A percentile compares a stretch with the other conserved stretches of the same genome.
Evolutionary conservation across 2,329 filamentous ascomycete species (phyloP).

Genomic region (Ophiostoma quercus): DNA sequence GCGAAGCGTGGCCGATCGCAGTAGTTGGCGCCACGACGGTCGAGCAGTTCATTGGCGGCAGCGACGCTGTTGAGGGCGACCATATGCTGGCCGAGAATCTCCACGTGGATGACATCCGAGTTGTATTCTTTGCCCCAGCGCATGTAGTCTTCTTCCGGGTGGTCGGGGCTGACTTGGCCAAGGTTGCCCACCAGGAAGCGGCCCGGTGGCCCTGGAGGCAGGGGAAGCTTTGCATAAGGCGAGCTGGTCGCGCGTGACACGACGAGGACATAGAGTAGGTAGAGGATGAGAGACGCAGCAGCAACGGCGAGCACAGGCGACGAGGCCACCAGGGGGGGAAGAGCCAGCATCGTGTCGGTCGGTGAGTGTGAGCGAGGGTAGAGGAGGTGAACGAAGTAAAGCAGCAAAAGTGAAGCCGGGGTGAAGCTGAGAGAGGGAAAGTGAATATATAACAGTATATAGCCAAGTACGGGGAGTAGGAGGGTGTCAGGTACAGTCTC

Average conservation of each 20-base stretch:
- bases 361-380: neutral
- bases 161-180: conserved; percentile 86
- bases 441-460: neutral
- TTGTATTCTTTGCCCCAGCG: conserved; percentile 26
- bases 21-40: conserved; percentile 39
- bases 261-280: conserved; percentile 11
- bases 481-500: neutral
- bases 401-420: neutral
- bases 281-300: conserved; percentile 15
- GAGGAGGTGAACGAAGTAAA: neutral
- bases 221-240: conserved; percentile 14
- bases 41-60: conserved; percentile 39
- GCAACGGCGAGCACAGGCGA: conserved; percentile 13
- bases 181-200: conserved; percentile 75
- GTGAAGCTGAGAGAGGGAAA: neutral
- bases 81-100: conserved; percentile 37
- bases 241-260: conserved; percentile 7
- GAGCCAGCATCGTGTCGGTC: neutral
- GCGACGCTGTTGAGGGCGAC: conserved; percentile 38
- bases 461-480: neutral
- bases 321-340: neutral
- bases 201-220: conserved; percentile 26
- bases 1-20: conserved; percentile 39
- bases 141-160: conserved; percentile 53
- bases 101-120: conserved; percentile 33